Evolutionary conservation across 1,139 yeast genomes (phyloP).

Genomic region (Hanseniaspora uvarum): DNA sequence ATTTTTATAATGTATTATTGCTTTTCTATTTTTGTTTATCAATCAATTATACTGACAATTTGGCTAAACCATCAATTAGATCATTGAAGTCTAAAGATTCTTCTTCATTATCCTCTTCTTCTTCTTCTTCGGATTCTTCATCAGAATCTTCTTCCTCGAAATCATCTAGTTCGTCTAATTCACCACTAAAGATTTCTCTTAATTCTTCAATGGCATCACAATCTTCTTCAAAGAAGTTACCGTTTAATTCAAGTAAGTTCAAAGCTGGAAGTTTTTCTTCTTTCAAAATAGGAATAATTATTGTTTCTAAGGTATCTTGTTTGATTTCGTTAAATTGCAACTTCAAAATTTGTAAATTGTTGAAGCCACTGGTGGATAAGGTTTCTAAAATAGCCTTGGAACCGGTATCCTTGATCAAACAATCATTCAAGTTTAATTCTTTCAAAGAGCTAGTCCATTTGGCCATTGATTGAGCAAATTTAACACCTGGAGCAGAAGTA

Average conservation of each 20-base stretch:
- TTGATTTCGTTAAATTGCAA: constrained; percentile 88
- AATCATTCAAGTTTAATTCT: constrained; percentile 82
- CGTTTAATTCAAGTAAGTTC: constrained; percentile 68
- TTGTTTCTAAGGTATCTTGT: constrained; percentile 43
- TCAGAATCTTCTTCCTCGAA: constrained; percentile 84
- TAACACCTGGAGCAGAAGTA: constrained; percentile 70
- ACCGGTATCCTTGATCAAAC: constrained; percentile 73
- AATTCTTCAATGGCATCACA: constrained; percentile 48
- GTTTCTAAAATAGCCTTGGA: constrained; percentile 45
- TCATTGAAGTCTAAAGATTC: constrained; percentile 46
- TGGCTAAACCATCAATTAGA: constrained; percentile 36
- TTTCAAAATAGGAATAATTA: constrained; percentile 45
- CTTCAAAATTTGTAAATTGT: constrained; percentile 47
- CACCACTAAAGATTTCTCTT: constrained; percentile 62
- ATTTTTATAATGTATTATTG: constrained; percentile 28
- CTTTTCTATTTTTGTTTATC: constrained; percentile 47
- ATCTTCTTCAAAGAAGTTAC: constrained; percentile 82
- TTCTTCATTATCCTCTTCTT: constrained; percentile 55
- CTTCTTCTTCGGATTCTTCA: constrained; percentile 67
- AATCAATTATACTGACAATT: constrained; percentile 37
- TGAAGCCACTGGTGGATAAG: constrained; percentile 35
- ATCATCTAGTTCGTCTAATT: constrained; percentile 83
- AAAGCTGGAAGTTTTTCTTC: constrained; percentile 50
- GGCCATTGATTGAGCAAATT: constrained; percentile 51
- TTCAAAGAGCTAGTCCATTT: constrained; percentile 46